Evolutionary conservation across 352 stramenopile species (phyloP).

Genomic region (Phytophthora capsici): DNA sequence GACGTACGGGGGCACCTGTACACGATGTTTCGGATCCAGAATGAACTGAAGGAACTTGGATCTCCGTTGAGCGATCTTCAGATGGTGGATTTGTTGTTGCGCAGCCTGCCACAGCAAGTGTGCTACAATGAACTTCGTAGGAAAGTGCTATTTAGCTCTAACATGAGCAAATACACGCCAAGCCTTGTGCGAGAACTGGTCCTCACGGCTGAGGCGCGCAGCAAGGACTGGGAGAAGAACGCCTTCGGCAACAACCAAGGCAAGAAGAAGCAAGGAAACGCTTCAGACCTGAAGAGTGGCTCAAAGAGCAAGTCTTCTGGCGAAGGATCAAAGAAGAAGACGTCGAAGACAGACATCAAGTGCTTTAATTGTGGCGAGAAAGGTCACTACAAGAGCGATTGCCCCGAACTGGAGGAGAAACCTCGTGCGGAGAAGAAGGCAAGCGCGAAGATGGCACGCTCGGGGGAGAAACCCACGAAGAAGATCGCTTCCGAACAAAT

Average conservation of each 20-base stretch:
- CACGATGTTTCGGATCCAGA: conserved; percentile 6
- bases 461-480: not conserved
- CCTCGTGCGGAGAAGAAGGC: not conserved
- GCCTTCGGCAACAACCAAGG: not conserved
- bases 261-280: conserved; percentile 1
- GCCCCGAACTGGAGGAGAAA: not conserved
- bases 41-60: not conserved
- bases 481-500: not conserved
- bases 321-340: not conserved
- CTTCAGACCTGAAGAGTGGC: not conserved
- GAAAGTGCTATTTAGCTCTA: conserved; percentile 12
- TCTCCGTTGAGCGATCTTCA: conserved; percentile 1
- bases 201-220: not conserved
- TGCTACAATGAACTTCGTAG: conserved; percentile 6
- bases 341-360: not conserved
- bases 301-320: not conserved
- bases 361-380: not conserved
- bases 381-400: not conserved
- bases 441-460: conserved; percentile 4
- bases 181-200: not conserved
- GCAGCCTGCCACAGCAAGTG: not conserved
- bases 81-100: not conserved
- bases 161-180: conserved; percentile 9
- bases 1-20: not conserved
- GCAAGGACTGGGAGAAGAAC: conserved; percentile 1